Base-by-base conservation (phyloP, 2,329 filamentous ascomycete genomes). In the Bipolaris cookei region DNA sequence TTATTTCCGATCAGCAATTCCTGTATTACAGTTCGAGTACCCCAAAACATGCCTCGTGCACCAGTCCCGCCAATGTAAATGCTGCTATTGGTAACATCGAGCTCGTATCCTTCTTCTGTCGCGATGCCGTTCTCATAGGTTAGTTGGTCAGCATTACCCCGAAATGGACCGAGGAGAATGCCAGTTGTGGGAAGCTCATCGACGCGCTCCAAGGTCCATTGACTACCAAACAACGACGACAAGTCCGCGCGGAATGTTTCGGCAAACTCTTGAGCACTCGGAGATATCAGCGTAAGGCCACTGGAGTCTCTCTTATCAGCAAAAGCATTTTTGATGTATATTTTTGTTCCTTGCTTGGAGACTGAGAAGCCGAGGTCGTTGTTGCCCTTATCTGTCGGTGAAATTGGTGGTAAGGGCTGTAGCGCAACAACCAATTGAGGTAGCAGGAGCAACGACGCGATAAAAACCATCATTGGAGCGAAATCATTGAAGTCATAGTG, bases 261-360 rank as follows among this genome's bases (percentile, higher is more conserved):
- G 1, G 82, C 82, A 39, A 84, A 84, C 3, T 83, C 79, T n/a
- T 71, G 61, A 1, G 79, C 80, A 0, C 78, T 79, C 0, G 83
- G 83, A 1, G 83, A 83, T 41, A 84, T 84, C 7, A 84, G 73
- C 0, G 81, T 84, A 25, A 83, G 65, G 1, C 82, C 82, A 47
- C 78, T 70, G 0, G 72, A 70, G 52, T 85, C 83, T 6, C 68
- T 72, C 30, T 59, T 63, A 0, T 71, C 63, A 0, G 80, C 77
- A 44, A 84, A 79, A 1, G 55, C 59, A 0, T 62, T 58, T 3
- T 79, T 67, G 8, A 84, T 76, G 54, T 80, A 84, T 28, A 82
- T 76, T 3, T 66, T 76, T 41, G 65, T 69, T 8, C 66, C 53
- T 2, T 56, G 50, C 11, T 65, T 51, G 21, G 23, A 48, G 25